Base-by-base conservation (phyloP, 2,329 filamentous ascomycete genomes). In the Epichloe elymi region DNA sequence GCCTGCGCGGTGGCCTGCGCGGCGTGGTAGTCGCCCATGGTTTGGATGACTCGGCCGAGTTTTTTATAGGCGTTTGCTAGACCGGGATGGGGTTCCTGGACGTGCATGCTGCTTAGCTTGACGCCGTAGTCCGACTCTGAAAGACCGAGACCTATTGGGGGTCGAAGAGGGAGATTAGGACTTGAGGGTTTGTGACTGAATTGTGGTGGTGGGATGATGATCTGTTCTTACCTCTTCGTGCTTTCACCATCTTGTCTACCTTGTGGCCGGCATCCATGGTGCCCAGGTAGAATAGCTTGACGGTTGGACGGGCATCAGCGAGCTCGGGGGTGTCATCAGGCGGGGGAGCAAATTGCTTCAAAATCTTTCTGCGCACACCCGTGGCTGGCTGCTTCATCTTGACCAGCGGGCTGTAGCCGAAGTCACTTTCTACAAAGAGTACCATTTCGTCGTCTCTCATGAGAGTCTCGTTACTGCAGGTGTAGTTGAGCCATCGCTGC, bases 311-410 rank as follows among this genome's bases (percentile, higher is more conserved):
- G 19, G 90, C 89, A 60, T 93, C 85, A 56, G 91, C 84, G 51
- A 98, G 75, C 71, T 98, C 93, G 10, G 91, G 91, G 1, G 93
- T 97, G 66, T 98, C 93, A 67, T 98, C 93, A 12, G 93, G 90
- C 1, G 93, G 93, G 93, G 93, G 93, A 38, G 93, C 91, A 68
- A 98, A 98, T 67, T 98, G 93, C 75, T 98, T 98, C 65, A 98
- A 75, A 54, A 97, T 85, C 72, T 96, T 96, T 63, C 93, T 80
- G 56, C 93, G 82, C 59, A 98, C 88, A 42, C 93, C 93, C 1
- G 93, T 98, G 8, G 93, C 93, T 20, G 93, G 93, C 67, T 98
- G 93, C 74, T 94, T 95, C 76, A 89, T 88, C 67, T 91, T 85
- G 45, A 96, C 84, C 62, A 97, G 86, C 1, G 93, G 93, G 62